Evolutionary conservation across 805 yeast species (phyloP).

Genomic region (Cyberlindnera suaveolens): DNA sequence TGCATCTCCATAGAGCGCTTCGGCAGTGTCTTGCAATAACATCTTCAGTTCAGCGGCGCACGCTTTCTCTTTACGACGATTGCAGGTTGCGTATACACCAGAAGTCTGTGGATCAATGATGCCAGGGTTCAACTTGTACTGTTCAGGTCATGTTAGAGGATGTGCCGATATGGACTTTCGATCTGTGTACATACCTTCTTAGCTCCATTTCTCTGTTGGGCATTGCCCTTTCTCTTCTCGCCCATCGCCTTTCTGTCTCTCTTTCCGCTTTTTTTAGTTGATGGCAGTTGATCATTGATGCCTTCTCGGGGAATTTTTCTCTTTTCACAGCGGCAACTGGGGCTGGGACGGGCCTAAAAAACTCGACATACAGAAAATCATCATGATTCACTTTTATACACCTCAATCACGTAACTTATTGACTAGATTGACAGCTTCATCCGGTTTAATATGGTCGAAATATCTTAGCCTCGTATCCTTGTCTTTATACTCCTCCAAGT

Average conservation of each 20-base stretch:
- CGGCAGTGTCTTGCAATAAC: slow-evolving; percentile 49
- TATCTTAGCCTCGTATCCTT: slow-evolving; percentile 51
- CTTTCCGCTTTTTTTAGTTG: neutral
- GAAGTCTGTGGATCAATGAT: slow-evolving; percentile 76
- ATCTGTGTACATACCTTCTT: slow-evolving; percentile 12
- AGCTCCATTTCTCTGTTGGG: slow-evolving; percentile 6
- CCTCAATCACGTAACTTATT: slow-evolving; percentile 36
- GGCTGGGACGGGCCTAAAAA: too few species aligned
- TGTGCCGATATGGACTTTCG: neutral
- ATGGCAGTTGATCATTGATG: neutral
- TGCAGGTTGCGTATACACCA: slow-evolving; percentile 88
- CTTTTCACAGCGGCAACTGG: neutral
- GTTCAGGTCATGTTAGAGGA: slow-evolving; percentile 4
- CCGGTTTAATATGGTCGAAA: slow-evolving; percentile 69
- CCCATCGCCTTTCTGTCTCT: slow-evolving; percentile 8
- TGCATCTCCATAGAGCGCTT: slow-evolving; percentile 38
- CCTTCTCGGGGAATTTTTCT: neutral
- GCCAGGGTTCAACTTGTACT: slow-evolving; percentile 40
- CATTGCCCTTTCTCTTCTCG: slow-evolving; percentile 14
- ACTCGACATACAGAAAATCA: too few species aligned
- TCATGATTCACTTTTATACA: neutral
- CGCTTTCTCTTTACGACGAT: slow-evolving; percentile 68
- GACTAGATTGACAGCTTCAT: slow-evolving; percentile 57
- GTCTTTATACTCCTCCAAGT: slow-evolving; percentile 56
- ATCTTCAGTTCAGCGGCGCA: slow-evolving; percentile 69